Conservation (phyloP, 176 grass and related monocot genomes). For the Urochloa ruziziensis region DNA sequence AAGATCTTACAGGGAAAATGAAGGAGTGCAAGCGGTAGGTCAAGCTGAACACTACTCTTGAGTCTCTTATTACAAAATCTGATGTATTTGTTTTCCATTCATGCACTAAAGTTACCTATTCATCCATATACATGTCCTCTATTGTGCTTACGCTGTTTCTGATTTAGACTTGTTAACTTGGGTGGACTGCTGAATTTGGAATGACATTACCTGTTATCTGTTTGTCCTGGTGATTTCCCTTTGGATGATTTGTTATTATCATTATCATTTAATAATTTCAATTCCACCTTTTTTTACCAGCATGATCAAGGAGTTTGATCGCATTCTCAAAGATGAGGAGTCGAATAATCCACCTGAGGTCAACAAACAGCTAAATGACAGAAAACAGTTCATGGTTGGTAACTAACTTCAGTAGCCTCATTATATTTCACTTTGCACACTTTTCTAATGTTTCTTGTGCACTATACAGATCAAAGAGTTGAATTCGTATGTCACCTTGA, state of each 20-base stretch:
- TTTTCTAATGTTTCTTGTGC: slow-evolving; percentile 19
- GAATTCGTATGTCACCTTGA: slow-evolving; percentile 96
- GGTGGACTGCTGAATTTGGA: background rate
- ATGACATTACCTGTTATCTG: slow-evolving; percentile 11
- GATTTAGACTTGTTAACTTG: background rate
- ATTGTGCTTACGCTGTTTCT: background rate
- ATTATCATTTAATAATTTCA: background rate
- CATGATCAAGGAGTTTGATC: slow-evolving; percentile 93
- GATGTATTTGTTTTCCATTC: background rate
- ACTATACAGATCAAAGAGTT: slow-evolving; percentile 91
- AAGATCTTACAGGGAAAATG: slow-evolving; percentile 97
- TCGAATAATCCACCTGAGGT: slow-evolving; percentile 57
- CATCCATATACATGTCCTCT: background rate
- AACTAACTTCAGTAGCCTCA: background rate
- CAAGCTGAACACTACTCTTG: slow-evolving; percentile 16
- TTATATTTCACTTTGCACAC: slow-evolving; percentile 8
- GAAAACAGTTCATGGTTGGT: slow-evolving; percentile 90
- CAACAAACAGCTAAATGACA: slow-evolving; percentile 88
- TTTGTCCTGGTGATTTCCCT: background rate
- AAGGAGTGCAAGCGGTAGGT: slow-evolving; percentile 87
- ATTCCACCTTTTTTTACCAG: slow-evolving; percentile 17
- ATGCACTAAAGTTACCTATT: background rate
- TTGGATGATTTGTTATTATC: slow-evolving; percentile 6
- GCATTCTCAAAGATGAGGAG: slow-evolving; percentile 82
- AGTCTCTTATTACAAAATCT: slow-evolving; percentile 4